Evolutionary conservation across 768 basidiomycete species (phyloP), one percentile per base, ranked within the genome.

Genomic region (Mycena galopus): DNA sequence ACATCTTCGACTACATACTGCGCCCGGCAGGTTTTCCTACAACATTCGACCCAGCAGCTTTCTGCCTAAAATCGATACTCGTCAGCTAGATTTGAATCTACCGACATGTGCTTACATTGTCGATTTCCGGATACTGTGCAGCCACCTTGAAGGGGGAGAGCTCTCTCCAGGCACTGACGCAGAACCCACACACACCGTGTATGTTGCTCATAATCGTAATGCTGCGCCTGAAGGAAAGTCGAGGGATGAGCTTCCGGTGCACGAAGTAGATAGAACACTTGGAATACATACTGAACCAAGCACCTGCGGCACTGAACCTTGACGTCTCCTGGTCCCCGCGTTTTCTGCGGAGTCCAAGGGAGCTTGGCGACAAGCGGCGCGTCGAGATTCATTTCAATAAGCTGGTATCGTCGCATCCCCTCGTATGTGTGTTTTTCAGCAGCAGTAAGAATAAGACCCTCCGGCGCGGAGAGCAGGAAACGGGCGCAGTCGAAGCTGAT

Each of bases 1-100:
- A 70, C 65, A 50, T 78, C 53, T 57, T 75, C 76, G 10, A 79
- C 74, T 2, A 78, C 76, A 39, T 79, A 79, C 64, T 78, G 78
- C 12, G 78, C 78, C 1, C 76, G 77, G 62, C 78, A 79, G 10
- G 64, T 71, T n/a, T 55, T 73, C 11, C 71, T 62, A 8, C 73
- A 73, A 62, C 78, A 79, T 69, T 79, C 77, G 11, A 79, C 78
- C 78, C 78, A 79, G 55, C 78, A 79, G 61, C 75, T 76, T 42
- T 79, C 74, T 14, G 35, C n/a, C 73, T 76, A 53, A 17, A 27
- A 19, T n/a, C n/a, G n/a, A n/a, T n/a, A n/a, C n/a, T n/a, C n/a
- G n/a, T n/a, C n/a, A n/a, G n/a, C n/a, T n/a, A n/a, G n/a, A n/a
- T n/a, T n/a, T n/a, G n/a, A n/a, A n/a, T n/a, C n/a, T n/a, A n/a